These are phyloP conservation scores for Blastobotrys illinoisensis DNA, from an alignment of 1,139 yeast genomes.

Conservation along the genomic window DNA sequence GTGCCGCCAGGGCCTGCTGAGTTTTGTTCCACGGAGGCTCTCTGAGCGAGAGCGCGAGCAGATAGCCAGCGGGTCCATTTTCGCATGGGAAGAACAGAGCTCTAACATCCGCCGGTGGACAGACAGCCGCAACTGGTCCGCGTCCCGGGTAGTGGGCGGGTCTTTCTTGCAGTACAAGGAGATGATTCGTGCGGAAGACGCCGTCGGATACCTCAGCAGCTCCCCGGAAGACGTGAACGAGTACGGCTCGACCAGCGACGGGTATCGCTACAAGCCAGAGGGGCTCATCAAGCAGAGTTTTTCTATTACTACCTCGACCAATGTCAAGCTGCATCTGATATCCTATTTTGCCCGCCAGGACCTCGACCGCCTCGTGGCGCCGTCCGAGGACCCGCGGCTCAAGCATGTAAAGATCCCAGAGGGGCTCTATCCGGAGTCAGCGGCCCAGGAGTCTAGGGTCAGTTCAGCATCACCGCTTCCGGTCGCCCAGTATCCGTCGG, in stretches of 20 bases:
- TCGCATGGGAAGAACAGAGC: conserved; percentile 65
- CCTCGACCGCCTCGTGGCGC: conserved; percentile 29
- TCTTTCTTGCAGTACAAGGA: conserved; percentile 60
- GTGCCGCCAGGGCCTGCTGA: conserved; percentile 50
- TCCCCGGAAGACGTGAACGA: background rate
- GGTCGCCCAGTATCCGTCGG: background rate
- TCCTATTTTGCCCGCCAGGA: conserved; percentile 41
- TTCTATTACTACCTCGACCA: conserved; percentile 47
- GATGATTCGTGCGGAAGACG: conserved; percentile 36
- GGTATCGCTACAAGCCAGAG: conserved; percentile 38
- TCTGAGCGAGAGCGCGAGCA: conserved; percentile 50
- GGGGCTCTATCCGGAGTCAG: conserved; percentile 38
- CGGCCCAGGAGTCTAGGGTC: conserved; percentile 1
- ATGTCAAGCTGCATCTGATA: conserved; percentile 52
- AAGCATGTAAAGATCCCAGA: conserved; percentile 34
- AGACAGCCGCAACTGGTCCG: conserved; percentile 66
- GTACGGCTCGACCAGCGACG: conserved; percentile 17
- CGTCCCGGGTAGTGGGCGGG: conserved; percentile 57
- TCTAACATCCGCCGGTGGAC: conserved; percentile 77
- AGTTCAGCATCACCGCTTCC: conserved; percentile 1
- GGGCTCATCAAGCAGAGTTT: conserved; percentile 61
- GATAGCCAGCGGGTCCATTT: conserved; percentile 56
- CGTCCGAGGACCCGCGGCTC: conserved; percentile 38
- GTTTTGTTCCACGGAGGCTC: conserved; percentile 53
- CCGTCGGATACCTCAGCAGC: background rate